Conservation (phyloP, 148 eudicot species). For the Silene uniflora region DNA sequence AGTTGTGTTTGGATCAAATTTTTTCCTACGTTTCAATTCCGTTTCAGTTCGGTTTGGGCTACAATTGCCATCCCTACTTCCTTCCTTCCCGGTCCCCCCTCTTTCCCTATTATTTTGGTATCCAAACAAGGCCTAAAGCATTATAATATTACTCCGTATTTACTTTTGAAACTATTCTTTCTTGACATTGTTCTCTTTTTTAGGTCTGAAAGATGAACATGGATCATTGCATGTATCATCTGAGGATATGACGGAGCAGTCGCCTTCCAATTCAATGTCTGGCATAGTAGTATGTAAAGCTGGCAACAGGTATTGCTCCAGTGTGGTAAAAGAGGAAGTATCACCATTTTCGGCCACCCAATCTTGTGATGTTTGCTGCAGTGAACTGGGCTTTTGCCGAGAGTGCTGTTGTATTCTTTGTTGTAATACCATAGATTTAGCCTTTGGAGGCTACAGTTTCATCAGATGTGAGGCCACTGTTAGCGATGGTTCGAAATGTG, state of each 20-base stretch:
- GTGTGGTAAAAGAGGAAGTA: constrained; percentile 41
- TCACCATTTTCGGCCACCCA: constrained; percentile 34
- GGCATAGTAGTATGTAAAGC: constrained; percentile 59
- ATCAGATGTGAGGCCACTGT: constrained; percentile 59
- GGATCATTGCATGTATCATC: constrained; percentile 24
- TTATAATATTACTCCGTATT: neutral
- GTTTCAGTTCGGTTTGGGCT: too few relatives aligned
- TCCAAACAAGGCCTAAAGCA: too few relatives aligned
- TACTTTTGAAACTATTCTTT: neutral
- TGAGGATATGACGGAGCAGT: constrained; percentile 36
- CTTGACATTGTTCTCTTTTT: constrained; percentile 3
- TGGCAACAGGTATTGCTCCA: constrained; percentile 61
- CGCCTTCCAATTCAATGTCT: constrained; percentile 31
- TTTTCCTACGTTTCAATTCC: too few relatives aligned
- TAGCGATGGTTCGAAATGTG: constrained; percentile 53
- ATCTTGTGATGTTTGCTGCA: constrained; percentile 76
- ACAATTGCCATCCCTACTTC: too few relatives aligned
- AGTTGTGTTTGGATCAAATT: too few relatives aligned
- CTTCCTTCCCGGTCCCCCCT: too few relatives aligned
- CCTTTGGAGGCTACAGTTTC: constrained; percentile 56
- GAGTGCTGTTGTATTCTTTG: constrained; percentile 92
- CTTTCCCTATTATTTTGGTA: too few relatives aligned
- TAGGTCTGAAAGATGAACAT: constrained; percentile 28
- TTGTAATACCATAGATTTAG: constrained; percentile 34
- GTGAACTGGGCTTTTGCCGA: constrained; percentile 69